Evolutionary conservation across 192 early-diverging fungal species (phyloP).

Genomic region (Umbelopsis isabellina): DNA sequence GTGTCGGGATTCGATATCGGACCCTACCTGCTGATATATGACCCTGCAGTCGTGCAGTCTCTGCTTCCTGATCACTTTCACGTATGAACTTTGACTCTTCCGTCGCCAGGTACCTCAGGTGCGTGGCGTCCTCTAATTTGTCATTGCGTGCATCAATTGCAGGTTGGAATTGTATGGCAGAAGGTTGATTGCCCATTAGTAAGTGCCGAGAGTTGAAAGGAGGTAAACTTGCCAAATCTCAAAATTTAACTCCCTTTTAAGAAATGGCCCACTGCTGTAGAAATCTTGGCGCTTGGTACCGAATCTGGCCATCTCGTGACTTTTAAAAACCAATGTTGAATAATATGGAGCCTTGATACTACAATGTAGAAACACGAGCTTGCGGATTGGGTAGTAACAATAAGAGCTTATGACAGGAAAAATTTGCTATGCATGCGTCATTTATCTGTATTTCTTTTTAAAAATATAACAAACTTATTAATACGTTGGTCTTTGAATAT

Average conservation of each 20-base stretch:
- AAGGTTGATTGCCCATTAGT: constrained; percentile 14
- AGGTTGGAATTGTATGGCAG: constrained; percentile 16
- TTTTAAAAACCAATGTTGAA: too few species aligned
- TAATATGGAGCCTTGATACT: too few species aligned
- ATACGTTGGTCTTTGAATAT: too few species aligned
- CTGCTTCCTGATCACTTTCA: constrained; percentile 16
- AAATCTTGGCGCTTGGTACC: neutral
- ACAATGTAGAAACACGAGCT: too few species aligned
- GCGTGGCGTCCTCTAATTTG: neutral
- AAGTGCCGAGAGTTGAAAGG: neutral
- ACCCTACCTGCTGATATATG: neutral
- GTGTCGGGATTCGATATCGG: neutral
- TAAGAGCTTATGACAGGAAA: too few species aligned
- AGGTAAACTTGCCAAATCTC: neutral
- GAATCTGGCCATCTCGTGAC: too few species aligned
- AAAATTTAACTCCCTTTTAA: neutral
- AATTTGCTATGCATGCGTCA: too few species aligned
- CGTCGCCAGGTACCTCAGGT: neutral
- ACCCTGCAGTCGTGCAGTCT: neutral
- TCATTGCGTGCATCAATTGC: constrained; percentile 7
- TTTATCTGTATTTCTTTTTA: too few species aligned
- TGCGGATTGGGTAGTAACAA: too few species aligned
- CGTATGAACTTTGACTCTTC: constrained; percentile 15
- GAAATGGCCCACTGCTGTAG: too few species aligned
- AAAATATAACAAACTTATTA: too few species aligned